Base-by-base conservation (phyloP, 495 filamentous ascomycete genomes). In the Aspergillus bridgeri region DNA sequence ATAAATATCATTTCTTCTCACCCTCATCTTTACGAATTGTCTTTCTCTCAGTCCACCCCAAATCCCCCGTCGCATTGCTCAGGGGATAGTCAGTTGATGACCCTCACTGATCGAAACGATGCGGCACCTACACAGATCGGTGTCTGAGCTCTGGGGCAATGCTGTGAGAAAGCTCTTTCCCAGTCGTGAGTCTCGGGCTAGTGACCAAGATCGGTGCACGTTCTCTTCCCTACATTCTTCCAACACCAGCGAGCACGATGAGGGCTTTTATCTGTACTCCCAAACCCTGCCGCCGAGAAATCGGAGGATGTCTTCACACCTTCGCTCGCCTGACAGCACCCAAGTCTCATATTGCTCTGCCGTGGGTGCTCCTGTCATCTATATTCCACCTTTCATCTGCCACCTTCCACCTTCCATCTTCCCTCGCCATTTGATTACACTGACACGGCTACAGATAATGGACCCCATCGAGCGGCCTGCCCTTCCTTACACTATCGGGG, bases 401-500 rank as follows among this genome's bases (percentile, higher is more conserved):
- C 29, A 33, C 29, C 29, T 33, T 11, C 29, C 7, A 2, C 29
- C 29, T 11, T 33, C 29, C 5, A 33, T 9, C 29, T 6, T 6
- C 13, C 29, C 7, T 11, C 8, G 29, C 8, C 29, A 2, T 11
- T 42, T 22, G 19, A 3, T 52, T 29, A 23, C 21, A 19, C 43
- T 59, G 55, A 54, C 13, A 19, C 29, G 19, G 44, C 29, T 25
- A 24, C 44, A 61, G 51, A 57, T 68, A 55, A 69, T 66, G 59
- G 61, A 57, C 9, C 63, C 67, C 9, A 57, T 53, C 44, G 59
- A 49, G 24, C 64, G 53, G 6, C 69, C 66, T 22, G 33, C 60
- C 17, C 62, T 63, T 46, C 65, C 71, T 0, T 76, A 75, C 60
- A 65, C 66, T 6, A 63, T 77, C 25, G 65, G 68, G 48, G 56